Conservation (phyloP, 2,329 filamentous ascomycete genomes). For the Tolypocladium tropicale region DNA sequence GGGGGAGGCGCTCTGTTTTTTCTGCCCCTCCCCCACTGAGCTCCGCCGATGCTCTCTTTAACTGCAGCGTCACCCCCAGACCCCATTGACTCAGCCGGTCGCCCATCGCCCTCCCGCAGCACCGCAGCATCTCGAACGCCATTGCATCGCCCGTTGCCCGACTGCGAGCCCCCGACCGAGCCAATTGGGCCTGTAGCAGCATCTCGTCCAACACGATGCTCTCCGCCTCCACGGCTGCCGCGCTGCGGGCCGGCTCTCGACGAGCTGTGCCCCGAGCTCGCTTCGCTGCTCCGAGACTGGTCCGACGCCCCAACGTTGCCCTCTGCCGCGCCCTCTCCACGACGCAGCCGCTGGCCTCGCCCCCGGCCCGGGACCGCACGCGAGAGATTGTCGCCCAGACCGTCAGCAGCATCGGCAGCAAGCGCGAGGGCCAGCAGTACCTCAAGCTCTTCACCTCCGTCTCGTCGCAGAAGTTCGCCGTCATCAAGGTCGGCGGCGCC, state of each 20-base stretch:
- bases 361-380: conserved; percentile 15
- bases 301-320: conserved; percentile 15
- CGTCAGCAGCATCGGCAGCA: conserved; percentile 90
- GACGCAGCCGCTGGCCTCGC: conserved; percentile 1
- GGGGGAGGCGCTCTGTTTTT: conserved; percentile 4
- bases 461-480: conserved; percentile 92
- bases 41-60: not conserved
- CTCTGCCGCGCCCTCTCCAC: conserved; percentile 9
- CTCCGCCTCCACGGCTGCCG: conserved; percentile 26
- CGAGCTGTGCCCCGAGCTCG: conserved; percentile 24
- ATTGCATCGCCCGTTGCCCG: not conserved
- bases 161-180: conserved; percentile 3
- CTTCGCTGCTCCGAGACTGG: conserved; percentile 11
- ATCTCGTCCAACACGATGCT: conserved; percentile 24
- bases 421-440: conserved; percentile 94
- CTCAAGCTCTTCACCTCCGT: conserved; percentile 95
- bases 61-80: not conserved
- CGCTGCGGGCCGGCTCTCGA: conserved; percentile 33
- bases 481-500: conserved; percentile 95
- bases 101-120: not conserved
- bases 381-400: conserved; percentile 38
- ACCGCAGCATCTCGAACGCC: not conserved
- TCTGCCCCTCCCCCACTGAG: conserved; percentile 8
- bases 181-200: conserved; percentile 12
- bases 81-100: not conserved